Conservation (phyloP, 2,329 filamentous ascomycete species). For the Sclerotiophoma versabilis region DNA sequence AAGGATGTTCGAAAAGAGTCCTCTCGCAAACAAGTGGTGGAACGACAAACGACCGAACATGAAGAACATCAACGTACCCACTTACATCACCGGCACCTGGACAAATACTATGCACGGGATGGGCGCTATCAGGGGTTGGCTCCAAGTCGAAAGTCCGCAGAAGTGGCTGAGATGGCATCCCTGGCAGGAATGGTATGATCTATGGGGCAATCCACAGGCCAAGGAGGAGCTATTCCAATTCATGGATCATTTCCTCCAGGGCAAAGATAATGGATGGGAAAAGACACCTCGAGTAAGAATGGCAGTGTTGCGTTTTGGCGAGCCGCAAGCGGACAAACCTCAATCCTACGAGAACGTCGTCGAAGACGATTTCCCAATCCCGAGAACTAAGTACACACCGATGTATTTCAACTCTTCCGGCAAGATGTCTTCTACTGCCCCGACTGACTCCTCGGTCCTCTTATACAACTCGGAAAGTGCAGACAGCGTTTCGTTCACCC, state of each 20-base stretch:
- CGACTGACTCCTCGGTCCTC: not conserved
- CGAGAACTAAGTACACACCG: not conserved
- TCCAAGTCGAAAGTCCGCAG: not conserved
- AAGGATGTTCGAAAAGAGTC: not conserved
- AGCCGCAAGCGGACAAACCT: not conserved
- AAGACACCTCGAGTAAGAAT: constrained; percentile 55
- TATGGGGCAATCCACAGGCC: constrained; percentile 19
- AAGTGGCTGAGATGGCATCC: constrained; percentile 18
- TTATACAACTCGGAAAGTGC: not conserved
- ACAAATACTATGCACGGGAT: constrained; percentile 1
- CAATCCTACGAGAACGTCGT: not conserved
- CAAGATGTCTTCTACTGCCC: not conserved
- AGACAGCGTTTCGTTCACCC: not conserved
- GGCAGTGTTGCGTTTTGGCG: constrained; percentile 43
- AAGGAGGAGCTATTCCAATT: constrained; percentile 40
- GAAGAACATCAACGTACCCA: constrained; percentile 27
- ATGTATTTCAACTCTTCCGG: not conserved
- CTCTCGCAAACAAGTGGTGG: constrained; percentile 28
- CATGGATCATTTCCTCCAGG: constrained; percentile 58
- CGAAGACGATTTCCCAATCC: not conserved
- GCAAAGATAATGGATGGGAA: constrained; percentile 56
- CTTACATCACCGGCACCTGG: constrained; percentile 8
- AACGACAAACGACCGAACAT: constrained; percentile 28
- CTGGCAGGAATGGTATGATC: constrained; percentile 31
- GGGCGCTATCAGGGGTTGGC: constrained; percentile 1